Conservation (phyloP, 192 early-diverging fungal genomes). For the Coemansia sp. region DNA sequence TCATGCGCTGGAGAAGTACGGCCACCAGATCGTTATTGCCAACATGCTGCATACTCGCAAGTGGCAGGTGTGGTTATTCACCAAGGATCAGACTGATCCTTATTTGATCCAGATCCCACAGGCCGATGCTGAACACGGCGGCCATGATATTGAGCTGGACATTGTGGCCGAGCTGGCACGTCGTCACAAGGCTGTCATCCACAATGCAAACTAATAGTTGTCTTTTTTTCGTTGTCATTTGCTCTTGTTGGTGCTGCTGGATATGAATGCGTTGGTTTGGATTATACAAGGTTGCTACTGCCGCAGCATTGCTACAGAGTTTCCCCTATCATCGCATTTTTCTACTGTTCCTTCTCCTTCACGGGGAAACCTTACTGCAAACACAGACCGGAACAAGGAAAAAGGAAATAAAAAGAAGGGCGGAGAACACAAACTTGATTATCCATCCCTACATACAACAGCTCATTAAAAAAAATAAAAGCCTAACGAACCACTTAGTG, state of each 20-base stretch:
- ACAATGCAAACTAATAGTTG: neutral
- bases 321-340: too few species aligned
- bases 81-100: conserved; percentile 28
- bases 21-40: conserved; percentile 96
- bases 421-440: too few species aligned
- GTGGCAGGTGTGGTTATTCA: conserved; percentile 68
- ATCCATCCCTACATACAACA: too few species aligned
- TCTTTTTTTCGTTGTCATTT: neutral
- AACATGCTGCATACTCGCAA: conserved; percentile 92
- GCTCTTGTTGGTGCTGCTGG: neutral
- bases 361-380: neutral
- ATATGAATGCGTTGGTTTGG: neutral
- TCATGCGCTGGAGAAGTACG: conserved; percentile 78
- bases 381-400: neutral
- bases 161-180: conserved; percentile 39
- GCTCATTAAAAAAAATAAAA: too few species aligned
- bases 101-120: conserved; percentile 33
- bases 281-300: conserved; percentile 1
- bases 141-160: conserved; percentile 43
- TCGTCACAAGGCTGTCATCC: conserved; percentile 28
- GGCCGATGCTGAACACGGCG: conserved; percentile 19
- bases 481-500: too few species aligned
- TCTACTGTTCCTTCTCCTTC: too few species aligned
- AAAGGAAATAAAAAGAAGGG: neutral
- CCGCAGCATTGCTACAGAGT: neutral